Evolutionary conservation across 805 yeast genomes (phyloP), one percentile per base, ranked within the genome.

Genomic region (Wickerhamomyces rabaulensis): DNA sequence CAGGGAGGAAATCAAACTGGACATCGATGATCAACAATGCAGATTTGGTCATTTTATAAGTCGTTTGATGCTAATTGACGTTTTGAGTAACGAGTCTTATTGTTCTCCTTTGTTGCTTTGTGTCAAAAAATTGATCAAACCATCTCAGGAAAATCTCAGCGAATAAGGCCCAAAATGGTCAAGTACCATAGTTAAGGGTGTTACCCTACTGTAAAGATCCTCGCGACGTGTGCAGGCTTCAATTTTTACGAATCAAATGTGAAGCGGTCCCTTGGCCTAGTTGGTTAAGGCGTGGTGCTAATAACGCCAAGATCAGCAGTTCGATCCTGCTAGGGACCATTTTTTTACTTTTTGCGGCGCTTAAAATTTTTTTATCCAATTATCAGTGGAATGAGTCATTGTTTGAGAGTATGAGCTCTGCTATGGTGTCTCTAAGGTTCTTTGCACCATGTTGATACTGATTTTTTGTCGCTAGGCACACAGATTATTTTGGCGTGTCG

Each of bases 241-340:
- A 9, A 9, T 33, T 17, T 33, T 33, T 9, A 16, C 2, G 12
- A 33, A n/a, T 9, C 10, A 33, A 33, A n/a, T n/a, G n/a, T n/a
- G n/a, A 33, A 16, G 10, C 15, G 74, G 69, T 73, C 77, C 75
- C 77, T 72, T 73, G 78, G 78, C 78, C 78, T 73, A 73, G 78
- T 70, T 73, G 78, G 78, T 73, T 73, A 73, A 72, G 78, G 78
- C 77, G 76, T 73, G 73, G 76, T 72, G 76, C 78, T 73, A 73
- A 73, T 73, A 72, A 62, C 64, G 65, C 64, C 65, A 62, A 62
- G 87, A 80, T 81, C 87, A 79, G 85, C 87, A 78, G 87, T 81
- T 81, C 87, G 86, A 81, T 79, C 87, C 87, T 78, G 87, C 84
- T 79, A 80, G 85, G 84, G 85, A 80, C 80, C 87, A 80, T 61